Evolutionary conservation across 2,329 filamentous ascomycete genomes (phyloP), one percentile per base, ranked within the genome.

Genomic region (Sporothrix dimorphospora): DNA sequence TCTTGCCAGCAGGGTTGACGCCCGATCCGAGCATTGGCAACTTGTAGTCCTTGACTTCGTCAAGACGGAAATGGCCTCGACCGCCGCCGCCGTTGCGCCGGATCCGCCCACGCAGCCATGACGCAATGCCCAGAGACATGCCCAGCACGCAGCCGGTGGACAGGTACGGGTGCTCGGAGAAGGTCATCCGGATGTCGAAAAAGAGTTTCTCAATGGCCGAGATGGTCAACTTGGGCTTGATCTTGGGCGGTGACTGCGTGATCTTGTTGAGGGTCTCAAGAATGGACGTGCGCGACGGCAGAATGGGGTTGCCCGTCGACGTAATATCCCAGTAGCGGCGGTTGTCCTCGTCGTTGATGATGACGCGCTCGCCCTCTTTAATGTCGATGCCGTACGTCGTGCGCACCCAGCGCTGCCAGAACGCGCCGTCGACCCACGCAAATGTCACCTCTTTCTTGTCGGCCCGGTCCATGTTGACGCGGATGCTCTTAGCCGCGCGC

Each of bases 261-360:
- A 94, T 87, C 79, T 92, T 92, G 77, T 88, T 88, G 71, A 94
- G 85, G 16, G 94, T 97, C 82, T 97, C 94, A 74, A 97, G 89
- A 79, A 98, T 97, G 3, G 92, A 94, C 4, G 94, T 95, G 74
- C 96, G 91, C 34, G 92, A 96, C 70, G 94, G 91, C 76, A 94
- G 90, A 79, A 99, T 98, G 74, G 91, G 89, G 81, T 96, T 95
- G 76, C 94, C 95, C 2, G 93, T 96, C 74, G 92, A 91, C 63
- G 94, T 97, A 42, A 87, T 89, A 79, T 99, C 96, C 96, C 96
- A 99, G 84, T 97, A 99, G 75, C 92, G 90, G 77, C 93, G 94
- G 83, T 93, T 94, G 81, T 97, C 94, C 85, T 98, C 93, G 77
- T 99, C 96, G 76, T 98, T 98, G 82, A 99, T 96, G 73, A 99